These are phyloP conservation scores for Candida taoyuanica DNA, from an alignment of 805 yeast species.

Conservation along the genomic window DNA sequence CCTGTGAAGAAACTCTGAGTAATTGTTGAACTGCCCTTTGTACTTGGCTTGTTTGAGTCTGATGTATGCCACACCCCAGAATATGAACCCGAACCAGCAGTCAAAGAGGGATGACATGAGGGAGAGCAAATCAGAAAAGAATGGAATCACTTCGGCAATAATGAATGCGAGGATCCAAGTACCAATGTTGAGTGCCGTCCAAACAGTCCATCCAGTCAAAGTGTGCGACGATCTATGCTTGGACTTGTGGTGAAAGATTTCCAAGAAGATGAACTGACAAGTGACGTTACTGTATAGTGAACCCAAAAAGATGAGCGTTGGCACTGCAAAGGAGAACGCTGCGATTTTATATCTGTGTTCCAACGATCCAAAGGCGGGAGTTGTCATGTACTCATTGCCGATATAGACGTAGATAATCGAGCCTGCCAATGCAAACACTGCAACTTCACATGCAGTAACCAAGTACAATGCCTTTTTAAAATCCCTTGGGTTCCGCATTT, in stretches of 20 bases:
- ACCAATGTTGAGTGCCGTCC: constrained; percentile 40
- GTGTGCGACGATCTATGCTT: constrained; percentile 46
- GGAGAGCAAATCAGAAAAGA: constrained; percentile 51
- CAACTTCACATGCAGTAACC: constrained; percentile 47
- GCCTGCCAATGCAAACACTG: constrained; percentile 51
- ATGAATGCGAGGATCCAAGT: constrained; percentile 52
- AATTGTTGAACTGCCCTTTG: constrained; percentile 27
- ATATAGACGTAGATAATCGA: constrained; percentile 54
- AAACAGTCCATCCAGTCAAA: constrained; percentile 45
- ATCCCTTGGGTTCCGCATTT: constrained; percentile 53
- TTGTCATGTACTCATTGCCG: constrained; percentile 48
- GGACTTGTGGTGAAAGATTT: constrained; percentile 39
- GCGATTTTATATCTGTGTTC: constrained; percentile 43
- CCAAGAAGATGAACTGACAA: constrained; percentile 46
- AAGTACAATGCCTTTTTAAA: constrained; percentile 51
- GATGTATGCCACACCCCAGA: constrained; percentile 57
- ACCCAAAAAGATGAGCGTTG: constrained; percentile 54
- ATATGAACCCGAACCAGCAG: constrained; percentile 62
- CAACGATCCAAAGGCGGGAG: constrained; percentile 58
- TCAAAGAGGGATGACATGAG: constrained; percentile 59
- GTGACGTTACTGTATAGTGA: constrained; percentile 51
- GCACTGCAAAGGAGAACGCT: constrained; percentile 57
- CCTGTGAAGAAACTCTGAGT: constrained; percentile 25
- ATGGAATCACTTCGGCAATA: constrained; percentile 64
- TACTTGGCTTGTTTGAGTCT: constrained; percentile 36